Evolutionary conservation across 108 stramenopile genomes (phyloP), one percentile per base, ranked within the genome.

Genomic region (Nitzschia sp.): DNA sequence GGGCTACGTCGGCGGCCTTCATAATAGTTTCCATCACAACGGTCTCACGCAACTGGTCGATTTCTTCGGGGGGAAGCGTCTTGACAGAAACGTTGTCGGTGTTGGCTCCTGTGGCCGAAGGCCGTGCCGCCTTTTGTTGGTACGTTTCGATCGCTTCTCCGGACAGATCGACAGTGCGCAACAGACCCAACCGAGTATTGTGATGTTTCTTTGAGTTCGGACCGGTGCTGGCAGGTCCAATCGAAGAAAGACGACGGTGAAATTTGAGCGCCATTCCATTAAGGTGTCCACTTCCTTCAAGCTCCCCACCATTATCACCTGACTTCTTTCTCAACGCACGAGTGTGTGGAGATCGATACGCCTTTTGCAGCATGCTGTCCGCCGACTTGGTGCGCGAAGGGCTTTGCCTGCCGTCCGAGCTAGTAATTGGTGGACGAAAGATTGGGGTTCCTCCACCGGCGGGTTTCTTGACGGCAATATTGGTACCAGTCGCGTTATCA

Each of bases 21-120:
- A 93, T 59, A 45, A 93, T 73, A 18, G 78, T 80, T 65, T 93
- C 91, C 75, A 94, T 68, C 11, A 91, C 75, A 13, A 85, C 92
- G 2, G 82, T 73, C 24, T 81, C 88, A 23, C 86, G 84, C 30
- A 91, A 63, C 38, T 87, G 87, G 55, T 94, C 86, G 9, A 69
- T 51, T 35, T 86, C 82, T 64, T 90, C 89, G 5, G 55, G 49
- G n/a, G 72, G 71, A 18, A n/a, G 21, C 6, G 35, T 2, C 31
- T 32, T 2, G 5, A 19, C 26, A 2, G 75, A 21, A 4, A 15
- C 45, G 21, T 17, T 25, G 3, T 62, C 38, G n/a, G 42, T 25
- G 26, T 9, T 25, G 17, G 59, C 59, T 9, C 70, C 59, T 0
- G 71, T 57, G 1, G 67, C 54, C 4, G 67, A 63, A 11, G 58